Evolutionary conservation across 1,284 basidiomycete species (phyloP).

Genomic region (Moniliophthora roreri): DNA sequence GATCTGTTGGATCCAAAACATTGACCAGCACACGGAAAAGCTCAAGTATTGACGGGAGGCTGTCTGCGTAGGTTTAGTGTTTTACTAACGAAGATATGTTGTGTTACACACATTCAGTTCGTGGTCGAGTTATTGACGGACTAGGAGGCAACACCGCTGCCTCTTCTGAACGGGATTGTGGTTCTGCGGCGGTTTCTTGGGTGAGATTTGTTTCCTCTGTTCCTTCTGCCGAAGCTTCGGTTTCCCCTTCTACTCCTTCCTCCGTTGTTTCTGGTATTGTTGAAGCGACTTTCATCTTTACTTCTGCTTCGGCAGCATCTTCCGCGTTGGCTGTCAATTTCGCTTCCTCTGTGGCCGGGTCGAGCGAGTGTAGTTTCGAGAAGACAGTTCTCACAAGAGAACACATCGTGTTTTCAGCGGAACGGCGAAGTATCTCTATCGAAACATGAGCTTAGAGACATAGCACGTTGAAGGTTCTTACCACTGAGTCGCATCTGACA

Average conservation of each 20-base stretch:
- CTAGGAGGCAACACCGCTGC: slow-evolving; percentile 8
- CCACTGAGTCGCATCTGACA: slow-evolving; percentile 96
- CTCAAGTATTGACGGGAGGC: slow-evolving; percentile 91
- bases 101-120: slow-evolving; percentile 44
- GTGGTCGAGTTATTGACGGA: slow-evolving; percentile 22
- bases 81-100: slow-evolving; percentile 8
- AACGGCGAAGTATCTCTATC: slow-evolving; percentile 82
- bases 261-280: slow-evolving; percentile 19
- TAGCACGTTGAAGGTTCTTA: slow-evolving; percentile 41
- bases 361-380: slow-evolving; percentile 66
- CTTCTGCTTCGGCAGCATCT: slow-evolving; percentile 52
- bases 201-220: slow-evolving; percentile 3
- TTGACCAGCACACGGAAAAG: slow-evolving; percentile 94
- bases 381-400: slow-evolving; percentile 84
- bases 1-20: slow-evolving; percentile 92
- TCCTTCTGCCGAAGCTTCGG: background rate
- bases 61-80: slow-evolving; percentile 51
- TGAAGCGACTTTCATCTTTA: slow-evolving; percentile 58
- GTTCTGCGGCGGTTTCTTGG: slow-evolving; percentile 6
- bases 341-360: slow-evolving; percentile 66
- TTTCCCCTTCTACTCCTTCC: background rate
- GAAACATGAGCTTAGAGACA: slow-evolving; percentile 15
- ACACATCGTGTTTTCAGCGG: slow-evolving; percentile 96
- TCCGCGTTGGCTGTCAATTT: slow-evolving; percentile 52
- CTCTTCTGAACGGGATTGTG: background rate